Evolutionary conservation across 2,329 filamentous ascomycete species (phyloP), one percentile per base, ranked within the genome.

Genomic region (Aureobasidium namibiae): DNA sequence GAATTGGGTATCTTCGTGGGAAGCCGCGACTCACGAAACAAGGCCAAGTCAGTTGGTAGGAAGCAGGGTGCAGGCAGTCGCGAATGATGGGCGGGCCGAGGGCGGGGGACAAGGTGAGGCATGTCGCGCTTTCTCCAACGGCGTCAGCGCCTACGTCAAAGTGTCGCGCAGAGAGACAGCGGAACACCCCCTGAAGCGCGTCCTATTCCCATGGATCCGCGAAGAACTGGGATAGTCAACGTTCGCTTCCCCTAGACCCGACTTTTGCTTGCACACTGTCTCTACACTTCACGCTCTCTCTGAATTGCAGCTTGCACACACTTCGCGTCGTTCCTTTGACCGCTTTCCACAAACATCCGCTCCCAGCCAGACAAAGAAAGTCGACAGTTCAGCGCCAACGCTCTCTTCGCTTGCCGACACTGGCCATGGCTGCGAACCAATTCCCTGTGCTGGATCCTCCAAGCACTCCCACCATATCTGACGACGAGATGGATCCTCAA

Each of bases 381-480:
- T 29, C 48, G 31, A 41, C 38, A 21, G 8, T 29, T 23, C 45
- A 49, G 34, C 41, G 41, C 41, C n/a, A 5, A 45, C 38, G 21
- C 21, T 29, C 38, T 61, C 44, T 58, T 59, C 48, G 42, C 49
- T 16, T 9, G 14, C 41, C 33, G 10, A 45, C 14, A 29, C 38
- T 24, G 26, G 54, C 61, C 58, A 65, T 63, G 65, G 88, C 87
- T 84, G 82, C 82, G 63, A 79, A 82, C 61, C 76, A 76, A 64
- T 76, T 83, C 63, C 80, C 82, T 54, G 78, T 84, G 63, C 82
- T 82, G 60, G 71, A 79, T 42, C 83, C 82, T 62, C 84, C 85
- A 59, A 78, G 82, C 65, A 86, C 85, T 33, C 84, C 84, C 13
- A 85, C 85, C 64, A 84, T 84, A 63, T 78, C 80, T 67, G 76